phyloP scores from a whole-genome alignment of 495 filamentous ascomycete genomes.

The Oidiodendron maius region DNA sequence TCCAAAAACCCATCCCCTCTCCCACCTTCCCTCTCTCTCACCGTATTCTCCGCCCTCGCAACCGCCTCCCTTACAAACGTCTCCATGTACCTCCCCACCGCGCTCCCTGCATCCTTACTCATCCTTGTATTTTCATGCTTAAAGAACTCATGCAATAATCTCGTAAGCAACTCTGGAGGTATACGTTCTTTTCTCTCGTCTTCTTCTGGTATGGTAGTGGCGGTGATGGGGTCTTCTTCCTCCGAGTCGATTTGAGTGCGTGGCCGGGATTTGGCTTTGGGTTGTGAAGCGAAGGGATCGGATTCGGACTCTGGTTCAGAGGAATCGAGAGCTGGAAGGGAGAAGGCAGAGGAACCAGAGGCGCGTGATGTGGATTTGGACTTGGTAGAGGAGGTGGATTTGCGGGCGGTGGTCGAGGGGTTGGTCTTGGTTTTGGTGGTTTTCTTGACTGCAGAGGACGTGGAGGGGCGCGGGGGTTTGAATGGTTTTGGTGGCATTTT shows the following conservation, averaged over 20 bases:
- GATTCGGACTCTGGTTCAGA: background rate
- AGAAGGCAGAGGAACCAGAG: background rate
- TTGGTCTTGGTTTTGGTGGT: constrained; percentile 1
- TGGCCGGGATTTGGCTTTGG: too few relatives aligned
- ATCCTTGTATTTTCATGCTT: constrained; percentile 55
- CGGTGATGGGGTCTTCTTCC: background rate
- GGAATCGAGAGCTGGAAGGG: background rate
- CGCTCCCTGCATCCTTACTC: constrained; percentile 68
- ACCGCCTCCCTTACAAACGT: constrained; percentile 90
- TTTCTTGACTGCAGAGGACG: background rate
- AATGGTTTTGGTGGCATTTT: constrained; percentile 23
- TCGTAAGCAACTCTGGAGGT: constrained; percentile 66
- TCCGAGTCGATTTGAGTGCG: too few relatives aligned
- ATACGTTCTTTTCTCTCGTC: constrained; percentile 39
- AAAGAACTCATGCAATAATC: constrained; percentile 74
- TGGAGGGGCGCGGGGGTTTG: constrained; percentile 19
- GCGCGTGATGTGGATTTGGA: background rate
- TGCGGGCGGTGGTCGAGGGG: background rate
- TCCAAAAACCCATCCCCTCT: constrained; percentile 55
- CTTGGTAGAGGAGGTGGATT: background rate
- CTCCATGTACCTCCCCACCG: constrained; percentile 83
- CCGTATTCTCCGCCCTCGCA: constrained; percentile 70
- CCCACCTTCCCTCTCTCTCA: constrained; percentile 35
- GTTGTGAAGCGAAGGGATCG: constrained; percentile 6
- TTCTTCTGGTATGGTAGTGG: background rate